These are phyloP conservation scores for Tricharina praecox DNA, from an alignment of 495 filamentous ascomycete genomes.

Conservation along the genomic window DNA sequence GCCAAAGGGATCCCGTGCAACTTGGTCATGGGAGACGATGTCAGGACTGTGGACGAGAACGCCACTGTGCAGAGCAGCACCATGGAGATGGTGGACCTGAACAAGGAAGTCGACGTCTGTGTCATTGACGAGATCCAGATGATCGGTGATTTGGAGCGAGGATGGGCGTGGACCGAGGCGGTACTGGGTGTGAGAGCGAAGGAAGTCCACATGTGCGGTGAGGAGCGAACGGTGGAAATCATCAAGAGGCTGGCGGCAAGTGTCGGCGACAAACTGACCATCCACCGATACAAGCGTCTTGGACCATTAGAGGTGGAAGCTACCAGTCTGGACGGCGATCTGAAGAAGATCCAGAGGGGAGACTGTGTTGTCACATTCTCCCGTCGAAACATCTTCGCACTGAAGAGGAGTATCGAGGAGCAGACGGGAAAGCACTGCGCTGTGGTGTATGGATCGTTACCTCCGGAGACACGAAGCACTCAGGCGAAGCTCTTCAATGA, in stretches of 20 bases:
- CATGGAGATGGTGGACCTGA: slow-evolving; percentile 84
- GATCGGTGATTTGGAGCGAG: slow-evolving; percentile 63
- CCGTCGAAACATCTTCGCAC: slow-evolving; percentile 57
- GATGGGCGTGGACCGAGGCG: slow-evolving; percentile 95
- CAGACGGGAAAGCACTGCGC: slow-evolving; percentile 62
- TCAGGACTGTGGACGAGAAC: slow-evolving; percentile 37
- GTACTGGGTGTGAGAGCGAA: slow-evolving; percentile 68
- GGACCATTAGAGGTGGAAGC: slow-evolving; percentile 53
- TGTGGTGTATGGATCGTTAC: slow-evolving; percentile 80
- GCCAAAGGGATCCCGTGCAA: slow-evolving; percentile 56
- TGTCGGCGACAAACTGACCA: slow-evolving; percentile 64
- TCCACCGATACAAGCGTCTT: slow-evolving; percentile 68
- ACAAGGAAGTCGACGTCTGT: slow-evolving; percentile 57
- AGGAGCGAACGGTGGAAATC: slow-evolving; percentile 62
- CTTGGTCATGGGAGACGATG: slow-evolving; percentile 83
- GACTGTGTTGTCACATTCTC: slow-evolving; percentile 83
- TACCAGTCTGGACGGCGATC: slow-evolving; percentile 42
- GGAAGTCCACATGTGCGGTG: slow-evolving; percentile 89
- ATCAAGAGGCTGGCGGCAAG: slow-evolving; percentile 62
- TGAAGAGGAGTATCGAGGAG: slow-evolving; percentile 63
- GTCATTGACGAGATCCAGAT: slow-evolving; percentile 99
- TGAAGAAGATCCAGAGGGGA: slow-evolving; percentile 59
- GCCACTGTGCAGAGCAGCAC: slow-evolving; percentile 62
- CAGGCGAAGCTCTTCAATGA: slow-evolving; percentile 91
- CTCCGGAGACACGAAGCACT: slow-evolving; percentile 78